Base-by-base conservation (phyloP, 169 alveolate species). In the Plasmodium coatneyi region DNA sequence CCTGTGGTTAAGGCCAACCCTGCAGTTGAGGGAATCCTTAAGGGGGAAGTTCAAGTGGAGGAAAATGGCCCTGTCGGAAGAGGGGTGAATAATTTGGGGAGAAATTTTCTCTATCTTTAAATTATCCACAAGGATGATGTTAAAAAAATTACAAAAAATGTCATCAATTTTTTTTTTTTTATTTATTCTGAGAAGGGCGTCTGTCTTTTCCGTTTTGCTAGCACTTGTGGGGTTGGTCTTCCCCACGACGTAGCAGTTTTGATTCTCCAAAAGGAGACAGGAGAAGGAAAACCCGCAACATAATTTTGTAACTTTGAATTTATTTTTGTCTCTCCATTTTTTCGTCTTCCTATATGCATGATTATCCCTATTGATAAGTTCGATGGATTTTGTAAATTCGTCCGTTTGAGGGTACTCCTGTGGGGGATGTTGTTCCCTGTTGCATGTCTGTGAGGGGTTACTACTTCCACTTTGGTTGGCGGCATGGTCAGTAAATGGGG, bases 211-310 rank as follows among this genome's bases (percentile, higher is more conserved):
- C 16, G 32, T 16, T 70, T 30, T 22, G 1, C 12, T 46, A n/a
- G n/a, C 16, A 52, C 5, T 12, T 74, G 54, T 3, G 36, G 43
- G 56, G 60, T 84, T 52, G 30, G 81, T 78, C 46, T 76, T 78
- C 7, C 93, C 93, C 6, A 87, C 16, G n/a, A 79, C 25, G 36
- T 56, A 87, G 19, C 93, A 87, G 71, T 87, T 87, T 60, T 79
- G 60, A 19, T 76, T 78, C 19, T 76, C 78, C 52, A 87, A 78
- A 41, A 87, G 89, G 1, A 87, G 70, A 3, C 89, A 76, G 19
- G 93, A 87, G 71, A 87, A 87, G 32, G 93, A 87, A 36, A 87
- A 87, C 5, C 93, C 93, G 5, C 93, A 87, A 43, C 93, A 87
- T 34, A 87, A n/a, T 87, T 87, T 87, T 79, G 14, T 3, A 9